Base-by-base conservation (phyloP, 805 yeast genomes). In the Barnettozyma salicaria region DNA sequence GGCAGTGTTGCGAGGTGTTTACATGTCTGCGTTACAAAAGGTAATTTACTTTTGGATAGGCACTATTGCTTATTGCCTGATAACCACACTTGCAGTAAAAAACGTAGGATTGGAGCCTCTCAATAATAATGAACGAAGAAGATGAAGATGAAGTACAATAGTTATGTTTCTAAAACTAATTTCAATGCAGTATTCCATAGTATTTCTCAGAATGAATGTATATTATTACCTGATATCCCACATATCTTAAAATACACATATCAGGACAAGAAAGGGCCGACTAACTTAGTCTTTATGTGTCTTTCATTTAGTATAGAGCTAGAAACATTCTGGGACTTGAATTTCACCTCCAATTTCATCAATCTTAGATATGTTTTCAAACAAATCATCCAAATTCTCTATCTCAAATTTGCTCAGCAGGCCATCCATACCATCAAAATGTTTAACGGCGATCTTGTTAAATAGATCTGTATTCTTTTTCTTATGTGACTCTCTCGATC, bases 71-170 rank as follows among this genome's bases (percentile, higher is more conserved):
- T 36, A 36, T 10, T 36, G 39, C 12, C n/a, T 36, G 7, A 6
- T 30, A 7, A 14, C 27, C 11, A 36, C 34, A 5, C 1, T 36
- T 7, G 19, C 25, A 3, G 27, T 36, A 4, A 30, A 19, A 9
- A 34, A 36, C 21, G 26, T 17, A 6, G 39, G 39, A 1, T 19
- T 36, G 13, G 39, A 36, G 6, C 39, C 32, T 12, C n/a, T 36
- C 11, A 34, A 36, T 19, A 13, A 19, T 6, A 6, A 12, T 6
- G 25, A 18, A 13, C 11, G 19, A 18, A 10, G 2, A 9, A 27
- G n/a, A n/a, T n/a, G n/a, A n/a, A n/a, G n/a, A n/a, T n/a, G n/a
- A n/a, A n/a, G n/a, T n/a, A n/a, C n/a, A n/a, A n/a, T n/a, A n/a
- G n/a, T n/a, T n/a, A n/a, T n/a, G n/a, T n/a, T n/a, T n/a, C n/a